Conservation (phyloP, 2,329 filamentous ascomycete genomes). For the Apiospora sp. region DNA sequence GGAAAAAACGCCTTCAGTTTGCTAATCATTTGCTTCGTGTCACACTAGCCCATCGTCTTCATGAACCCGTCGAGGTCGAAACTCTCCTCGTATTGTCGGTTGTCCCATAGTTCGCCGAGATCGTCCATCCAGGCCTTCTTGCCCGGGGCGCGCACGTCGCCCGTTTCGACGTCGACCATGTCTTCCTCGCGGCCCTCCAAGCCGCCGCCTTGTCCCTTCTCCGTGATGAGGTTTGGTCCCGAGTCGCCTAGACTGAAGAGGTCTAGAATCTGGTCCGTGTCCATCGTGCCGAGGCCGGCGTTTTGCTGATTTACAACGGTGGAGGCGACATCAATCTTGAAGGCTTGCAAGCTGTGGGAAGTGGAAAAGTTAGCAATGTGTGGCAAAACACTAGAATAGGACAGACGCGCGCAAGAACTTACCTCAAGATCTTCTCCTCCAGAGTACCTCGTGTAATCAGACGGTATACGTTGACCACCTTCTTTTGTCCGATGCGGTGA, state of each 20-base stretch:
- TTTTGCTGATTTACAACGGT: constrained; percentile 99
- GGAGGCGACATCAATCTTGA: constrained; percentile 98
- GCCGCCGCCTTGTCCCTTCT: constrained; percentile 63
- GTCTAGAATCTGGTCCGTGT: constrained; percentile 97
- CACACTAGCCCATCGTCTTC: constrained; percentile 74
- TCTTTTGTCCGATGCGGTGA: constrained; percentile 98
- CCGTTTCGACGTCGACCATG: constrained; percentile 91
- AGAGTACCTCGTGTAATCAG: constrained; percentile 94
- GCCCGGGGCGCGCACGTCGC: constrained; percentile 90
- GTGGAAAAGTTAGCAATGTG: neutral
- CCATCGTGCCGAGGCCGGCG: constrained; percentile 89
- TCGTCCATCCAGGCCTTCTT: constrained; percentile 98
- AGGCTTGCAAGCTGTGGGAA: constrained; percentile 77
- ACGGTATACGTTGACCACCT: constrained; percentile 98
- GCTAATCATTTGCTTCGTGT: neutral
- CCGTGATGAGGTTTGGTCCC: constrained; percentile 70
- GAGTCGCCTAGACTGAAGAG: constrained; percentile 91
- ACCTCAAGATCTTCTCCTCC: constrained; percentile 94
- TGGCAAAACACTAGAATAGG: neutral
- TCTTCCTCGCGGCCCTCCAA: constrained; percentile 76
- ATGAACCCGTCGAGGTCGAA: constrained; percentile 96
- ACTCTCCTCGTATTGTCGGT: constrained; percentile 96
- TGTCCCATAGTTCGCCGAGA: constrained; percentile 95
- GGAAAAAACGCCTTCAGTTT: constrained; percentile 2
- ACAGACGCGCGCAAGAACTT: constrained; percentile 24